These are phyloP conservation scores for Talaromyces liani DNA, from an alignment of 495 filamentous ascomycete genomes.

Conservation along the genomic window DNA sequence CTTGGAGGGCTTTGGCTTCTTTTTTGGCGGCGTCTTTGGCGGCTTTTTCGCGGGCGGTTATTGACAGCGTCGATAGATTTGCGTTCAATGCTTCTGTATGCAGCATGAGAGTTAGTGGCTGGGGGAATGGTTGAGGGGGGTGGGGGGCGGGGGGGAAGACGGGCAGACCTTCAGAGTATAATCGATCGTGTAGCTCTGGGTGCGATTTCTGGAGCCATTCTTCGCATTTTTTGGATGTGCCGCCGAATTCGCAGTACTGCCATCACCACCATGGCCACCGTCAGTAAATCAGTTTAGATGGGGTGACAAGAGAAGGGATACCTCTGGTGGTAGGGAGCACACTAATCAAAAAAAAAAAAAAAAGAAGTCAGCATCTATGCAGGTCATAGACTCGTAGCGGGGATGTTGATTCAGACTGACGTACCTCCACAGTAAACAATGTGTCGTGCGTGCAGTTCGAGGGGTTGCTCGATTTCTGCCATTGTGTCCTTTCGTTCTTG, in stretches of 20 bases:
- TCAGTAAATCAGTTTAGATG: too few species aligned
- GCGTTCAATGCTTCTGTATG: slow-evolving; percentile 69
- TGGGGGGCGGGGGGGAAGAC: too few species aligned
- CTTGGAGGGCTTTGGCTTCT: slow-evolving; percentile 81
- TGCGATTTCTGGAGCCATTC: slow-evolving; percentile 83
- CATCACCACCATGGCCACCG: neutral
- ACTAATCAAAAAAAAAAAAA: slow-evolving; percentile 48
- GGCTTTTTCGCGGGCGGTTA: slow-evolving; percentile 85
- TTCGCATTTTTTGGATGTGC: slow-evolving; percentile 94
- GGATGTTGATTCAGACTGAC: neutral
- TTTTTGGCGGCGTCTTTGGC: slow-evolving; percentile 93
- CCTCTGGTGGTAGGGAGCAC: slow-evolving; percentile 89
- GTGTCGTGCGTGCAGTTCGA: slow-evolving; percentile 55
- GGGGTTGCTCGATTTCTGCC: slow-evolving; percentile 34
- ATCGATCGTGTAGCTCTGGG: slow-evolving; percentile 59
- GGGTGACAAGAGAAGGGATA: slow-evolving; percentile 28
- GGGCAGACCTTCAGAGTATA: slow-evolving; percentile 74
- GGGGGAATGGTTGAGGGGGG: slow-evolving; percentile 2
- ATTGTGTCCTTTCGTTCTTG: slow-evolving; percentile 12
- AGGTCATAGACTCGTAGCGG: neutral
- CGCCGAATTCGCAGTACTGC: slow-evolving; percentile 98
- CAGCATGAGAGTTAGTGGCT: neutral
- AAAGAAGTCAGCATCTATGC: neutral
- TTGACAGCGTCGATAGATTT: slow-evolving; percentile 72
- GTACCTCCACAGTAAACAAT: slow-evolving; percentile 77